Evolutionary conservation across 129 eudicot species (phyloP).

Genomic region (Pseudognaphalium luteoalbum): DNA sequence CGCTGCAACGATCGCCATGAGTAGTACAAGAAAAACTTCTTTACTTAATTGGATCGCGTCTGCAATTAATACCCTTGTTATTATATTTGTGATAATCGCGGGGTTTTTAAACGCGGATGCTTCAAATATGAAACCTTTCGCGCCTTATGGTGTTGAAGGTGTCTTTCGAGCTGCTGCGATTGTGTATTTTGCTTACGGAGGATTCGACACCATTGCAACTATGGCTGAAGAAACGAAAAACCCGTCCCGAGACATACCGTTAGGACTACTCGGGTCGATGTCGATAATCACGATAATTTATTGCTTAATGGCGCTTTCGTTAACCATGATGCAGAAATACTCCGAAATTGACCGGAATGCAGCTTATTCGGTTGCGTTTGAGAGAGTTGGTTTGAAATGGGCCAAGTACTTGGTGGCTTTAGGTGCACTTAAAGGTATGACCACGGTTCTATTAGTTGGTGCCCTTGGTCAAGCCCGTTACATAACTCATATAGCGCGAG

Average conservation of each 20-base stretch:
- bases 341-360: slow-evolving; percentile 51
- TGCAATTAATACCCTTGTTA: slow-evolving; percentile 49
- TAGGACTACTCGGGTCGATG: slow-evolving; percentile 74
- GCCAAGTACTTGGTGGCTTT: slow-evolving; percentile 63
- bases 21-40: slow-evolving; percentile 54
- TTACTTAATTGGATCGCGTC: slow-evolving; percentile 63
- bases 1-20: slow-evolving; percentile 47
- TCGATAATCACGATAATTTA: slow-evolving; percentile 57
- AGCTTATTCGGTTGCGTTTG: slow-evolving; percentile 56
- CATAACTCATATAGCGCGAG: slow-evolving; percentile 62
- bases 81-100: slow-evolving; percentile 54
- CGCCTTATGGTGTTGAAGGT: slow-evolving; percentile 53
- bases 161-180: slow-evolving; percentile 71
- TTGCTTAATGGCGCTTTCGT: slow-evolving; percentile 66
- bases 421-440: slow-evolving; percentile 68
- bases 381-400: slow-evolving; percentile 62
- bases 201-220: slow-evolving; percentile 67
- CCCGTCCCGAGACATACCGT: slow-evolving; percentile 69
- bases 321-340: slow-evolving; percentile 61
- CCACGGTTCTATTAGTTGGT: slow-evolving; percentile 54
- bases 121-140: slow-evolving; percentile 48
- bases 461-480: slow-evolving; percentile 64
- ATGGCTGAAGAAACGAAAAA: slow-evolving; percentile 75
- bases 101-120: slow-evolving; percentile 52
- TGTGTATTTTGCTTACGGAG: slow-evolving; percentile 70